Evolutionary conservation across 1,284 basidiomycete species (phyloP).

Genomic region (Leccinum fallax): DNA sequence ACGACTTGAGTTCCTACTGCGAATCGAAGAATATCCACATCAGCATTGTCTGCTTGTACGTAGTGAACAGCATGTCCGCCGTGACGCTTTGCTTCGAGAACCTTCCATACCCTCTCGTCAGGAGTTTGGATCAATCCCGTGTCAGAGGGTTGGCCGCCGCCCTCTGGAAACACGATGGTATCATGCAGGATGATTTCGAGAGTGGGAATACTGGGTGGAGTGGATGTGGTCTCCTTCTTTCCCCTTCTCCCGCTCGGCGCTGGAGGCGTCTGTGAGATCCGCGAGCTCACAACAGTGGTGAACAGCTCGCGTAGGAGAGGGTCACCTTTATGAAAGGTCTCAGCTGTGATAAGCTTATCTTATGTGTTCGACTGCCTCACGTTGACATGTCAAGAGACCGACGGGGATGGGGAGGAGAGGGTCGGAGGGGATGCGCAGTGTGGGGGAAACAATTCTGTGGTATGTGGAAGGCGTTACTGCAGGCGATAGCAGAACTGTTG

Average conservation of each 20-base stretch:
- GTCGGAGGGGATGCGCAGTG: conserved; percentile 55
- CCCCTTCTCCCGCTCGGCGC: conserved; percentile 48
- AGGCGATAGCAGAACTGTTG: conserved; percentile 38
- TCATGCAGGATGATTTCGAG: conserved; percentile 75
- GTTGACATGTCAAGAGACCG: conserved; percentile 73
- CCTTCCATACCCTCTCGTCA: conserved; percentile 53
- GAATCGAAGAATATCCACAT: conserved; percentile 49
- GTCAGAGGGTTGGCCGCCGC: conserved; percentile 86
- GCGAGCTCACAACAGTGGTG: conserved; percentile 55
- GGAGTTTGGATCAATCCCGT: conserved; percentile 59
- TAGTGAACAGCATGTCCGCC: conserved; percentile 82
- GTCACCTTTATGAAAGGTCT: conserved; percentile 50
- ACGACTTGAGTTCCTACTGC: conserved; percentile 55
- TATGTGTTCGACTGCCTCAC: conserved; percentile 40
- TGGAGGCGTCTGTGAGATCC: conserved; percentile 44
- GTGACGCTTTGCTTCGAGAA: conserved; percentile 71
- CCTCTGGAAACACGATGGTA: conserved; percentile 88
- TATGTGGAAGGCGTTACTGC: conserved; percentile 54
- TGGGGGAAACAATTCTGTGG: conserved; percentile 62
- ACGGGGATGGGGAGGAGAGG: conserved; percentile 59
- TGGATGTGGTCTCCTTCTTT: conserved; percentile 43
- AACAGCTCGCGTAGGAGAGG: conserved; percentile 59
- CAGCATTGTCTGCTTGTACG: conserved; percentile 50
- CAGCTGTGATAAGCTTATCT: conserved; percentile 10
- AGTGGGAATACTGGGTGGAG: conserved; percentile 48